These are phyloP conservation scores for Skeletonema potamos DNA, from an alignment of 108 stramenopile species.

Conservation along the genomic window DNA sequence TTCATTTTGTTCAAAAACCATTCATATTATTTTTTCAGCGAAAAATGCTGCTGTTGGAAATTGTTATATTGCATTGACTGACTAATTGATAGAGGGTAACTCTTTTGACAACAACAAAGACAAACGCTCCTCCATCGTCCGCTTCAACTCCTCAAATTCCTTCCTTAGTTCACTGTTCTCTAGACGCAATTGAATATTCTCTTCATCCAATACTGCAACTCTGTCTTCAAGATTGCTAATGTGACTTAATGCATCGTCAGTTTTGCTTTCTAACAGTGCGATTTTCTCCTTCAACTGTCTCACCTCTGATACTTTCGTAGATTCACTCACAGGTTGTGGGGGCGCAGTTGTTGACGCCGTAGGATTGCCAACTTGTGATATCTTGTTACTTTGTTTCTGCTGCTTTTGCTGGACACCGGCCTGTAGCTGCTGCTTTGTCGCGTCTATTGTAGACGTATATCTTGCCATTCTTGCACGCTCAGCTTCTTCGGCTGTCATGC, in stretches of 20 bases:
- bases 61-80: background rate
- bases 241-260: background rate
- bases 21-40: too few relatives aligned
- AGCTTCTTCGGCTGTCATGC: slow-evolving; percentile 1
- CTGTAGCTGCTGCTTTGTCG: background rate
- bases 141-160: background rate
- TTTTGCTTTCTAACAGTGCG: background rate
- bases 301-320: background rate
- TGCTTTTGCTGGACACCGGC: background rate
- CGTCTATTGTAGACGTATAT: background rate
- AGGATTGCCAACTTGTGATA: background rate
- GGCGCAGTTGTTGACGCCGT: background rate
- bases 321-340: background rate
- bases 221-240: background rate
- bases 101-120: too few relatives aligned
- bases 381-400: too few relatives aligned
- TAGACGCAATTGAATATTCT: background rate
- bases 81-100: too few relatives aligned
- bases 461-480: background rate
- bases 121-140: too few relatives aligned
- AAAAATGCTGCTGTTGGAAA: too few relatives aligned
- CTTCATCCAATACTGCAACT: background rate
- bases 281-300: background rate
- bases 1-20: too few relatives aligned
- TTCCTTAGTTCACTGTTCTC: background rate